These are phyloP conservation scores for Inga laurina DNA, from an alignment of 306 rosid species.

Conservation along the genomic window DNA sequence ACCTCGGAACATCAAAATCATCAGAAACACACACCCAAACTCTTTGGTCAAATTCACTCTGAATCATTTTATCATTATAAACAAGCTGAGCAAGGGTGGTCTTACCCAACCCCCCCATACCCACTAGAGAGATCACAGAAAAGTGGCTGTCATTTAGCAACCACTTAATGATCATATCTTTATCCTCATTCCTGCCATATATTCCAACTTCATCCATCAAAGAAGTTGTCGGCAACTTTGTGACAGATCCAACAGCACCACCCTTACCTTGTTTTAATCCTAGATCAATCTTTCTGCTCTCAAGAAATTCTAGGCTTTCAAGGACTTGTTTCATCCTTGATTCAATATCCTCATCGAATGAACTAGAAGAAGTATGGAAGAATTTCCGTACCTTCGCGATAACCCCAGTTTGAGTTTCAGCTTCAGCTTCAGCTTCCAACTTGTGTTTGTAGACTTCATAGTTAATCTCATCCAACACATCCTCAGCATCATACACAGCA, in stretches of 20 bases:
- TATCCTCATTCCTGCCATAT: conserved; percentile 29
- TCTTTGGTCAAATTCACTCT: background rate
- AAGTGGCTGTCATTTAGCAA: background rate
- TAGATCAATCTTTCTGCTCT: background rate
- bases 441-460: background rate
- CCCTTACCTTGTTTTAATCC: background rate
- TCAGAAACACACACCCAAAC: conserved; percentile 23
- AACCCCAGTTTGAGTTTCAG: background rate
- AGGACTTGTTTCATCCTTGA: background rate
- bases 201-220: background rate
- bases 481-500: conserved; percentile 17
- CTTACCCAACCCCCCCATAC: conserved; percentile 18
- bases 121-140: background rate
- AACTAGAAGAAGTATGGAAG: background rate
- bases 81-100: conserved; percentile 19
- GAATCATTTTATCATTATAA: background rate
- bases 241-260: background rate
- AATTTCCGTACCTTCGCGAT: conserved; percentile 9
- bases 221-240: background rate
- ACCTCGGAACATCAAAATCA: background rate
- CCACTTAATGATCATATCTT: background rate
- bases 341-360: background rate
- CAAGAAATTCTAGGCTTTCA: background rate
- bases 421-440: conserved; percentile 5
- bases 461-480: background rate